Percentiles rank a stretch among this genome's conserved stretches.
Conservation (phyloP, 257 asterid genomes). For the Orobanche coerulescens region DNA sequence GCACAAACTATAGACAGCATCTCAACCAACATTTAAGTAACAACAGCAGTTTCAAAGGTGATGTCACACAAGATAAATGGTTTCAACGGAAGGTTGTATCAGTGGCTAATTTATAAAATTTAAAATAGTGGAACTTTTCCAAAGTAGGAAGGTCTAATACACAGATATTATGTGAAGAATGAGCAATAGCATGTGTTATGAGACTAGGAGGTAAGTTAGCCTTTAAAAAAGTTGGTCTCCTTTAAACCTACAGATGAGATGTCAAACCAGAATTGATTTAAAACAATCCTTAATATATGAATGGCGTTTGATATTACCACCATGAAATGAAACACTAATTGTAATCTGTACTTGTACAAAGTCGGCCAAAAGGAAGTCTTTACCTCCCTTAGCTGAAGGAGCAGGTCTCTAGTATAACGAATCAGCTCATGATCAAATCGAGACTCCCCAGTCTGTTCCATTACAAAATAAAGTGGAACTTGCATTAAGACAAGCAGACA, state of each 20-base stretch:
- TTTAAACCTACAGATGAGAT: not conserved
- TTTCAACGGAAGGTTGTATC: not conserved
- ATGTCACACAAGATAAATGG: not conserved
- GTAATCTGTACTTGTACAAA: not conserved
- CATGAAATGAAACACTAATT: not conserved
- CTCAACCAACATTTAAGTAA: not conserved
- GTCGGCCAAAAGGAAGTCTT: constrained; percentile 14
- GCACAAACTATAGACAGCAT: not conserved
- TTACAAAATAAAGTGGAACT: constrained; percentile 11
- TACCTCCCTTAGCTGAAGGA: constrained; percentile 84
- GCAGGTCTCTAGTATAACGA: constrained; percentile 62
- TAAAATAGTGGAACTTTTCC: constrained; percentile 1
- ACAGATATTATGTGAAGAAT: not conserved
- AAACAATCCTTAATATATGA: not conserved
- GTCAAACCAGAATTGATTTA: not conserved
- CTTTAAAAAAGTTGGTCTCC: too few species aligned
- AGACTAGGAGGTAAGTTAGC: not conserved
- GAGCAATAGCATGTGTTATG: not conserved
- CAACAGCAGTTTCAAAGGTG: constrained; percentile 2
- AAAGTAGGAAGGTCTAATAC: not conserved
- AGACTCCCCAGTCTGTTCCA: constrained; percentile 65
- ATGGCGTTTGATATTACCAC: not conserved
- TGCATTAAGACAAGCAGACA: not conserved
- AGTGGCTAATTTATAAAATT: not conserved
- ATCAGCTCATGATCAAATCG: constrained; percentile 63